Evolutionary conservation across 768 basidiomycete genomes (phyloP), one percentile per base, ranked within the genome.

Genomic region (Tremella yokohamensis): DNA sequence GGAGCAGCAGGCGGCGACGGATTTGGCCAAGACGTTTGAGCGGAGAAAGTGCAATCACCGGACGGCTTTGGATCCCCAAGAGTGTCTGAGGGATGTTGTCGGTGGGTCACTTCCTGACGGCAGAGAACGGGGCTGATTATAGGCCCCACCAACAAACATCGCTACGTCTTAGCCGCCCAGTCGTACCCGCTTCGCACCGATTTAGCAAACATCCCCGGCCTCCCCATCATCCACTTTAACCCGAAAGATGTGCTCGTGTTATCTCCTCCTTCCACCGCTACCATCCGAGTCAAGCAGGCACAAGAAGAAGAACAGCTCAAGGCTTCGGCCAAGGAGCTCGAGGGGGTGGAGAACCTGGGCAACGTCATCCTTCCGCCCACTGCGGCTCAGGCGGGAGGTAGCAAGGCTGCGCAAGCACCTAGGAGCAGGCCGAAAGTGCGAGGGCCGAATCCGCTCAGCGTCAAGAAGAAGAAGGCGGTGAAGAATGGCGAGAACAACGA

Each of bases 31-130:
- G 78, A 83, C 81, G 0, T 97, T 96, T 64, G 94, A 97, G 78
- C 82, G 94, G 56, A 77, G 96, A 63, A 90, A 88, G 78, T 99
- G 96, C 75, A 97, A 97, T 73, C 96, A 99, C 74, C 82, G 85
- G 61, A 88, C 92, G 67, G 80, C 87, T n/a, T 87, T 97, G 34
- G 65, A 66, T 15, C 87, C 87, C 26, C 84, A 88, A 49, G 90
- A 91, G 16, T 99, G 96, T 75, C 79, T 99, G 25, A 69, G 79
- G 4, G 83, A 83, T 58, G 86, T 98, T 47, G 81, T 96, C 48
- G 94, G 94, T 90, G 66, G 58, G 84, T 40, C 22, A 20, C 40
- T 11, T 6, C 29, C 29, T 6, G 29, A 11, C 29, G 6, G 11
- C 11, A 34, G 6, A 8, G 44, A 26, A 34, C 34, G n/a, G 13